Evolutionary conservation across 306 rosid species (phyloP).

Genomic region (Urtica urens): DNA sequence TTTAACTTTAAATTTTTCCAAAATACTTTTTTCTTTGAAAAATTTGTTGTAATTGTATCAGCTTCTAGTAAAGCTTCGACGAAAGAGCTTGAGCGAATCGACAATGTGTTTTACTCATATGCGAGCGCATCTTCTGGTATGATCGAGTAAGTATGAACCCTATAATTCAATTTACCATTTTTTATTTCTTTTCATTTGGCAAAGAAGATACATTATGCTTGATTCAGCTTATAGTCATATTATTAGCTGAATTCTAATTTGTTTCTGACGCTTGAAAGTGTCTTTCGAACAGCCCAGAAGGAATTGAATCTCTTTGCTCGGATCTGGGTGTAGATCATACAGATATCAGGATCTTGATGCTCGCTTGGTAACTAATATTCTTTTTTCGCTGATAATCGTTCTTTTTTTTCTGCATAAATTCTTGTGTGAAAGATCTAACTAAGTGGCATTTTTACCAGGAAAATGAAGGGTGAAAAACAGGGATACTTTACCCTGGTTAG

Average conservation of each 20-base stretch:
- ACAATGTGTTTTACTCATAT: slow-evolving; percentile 52
- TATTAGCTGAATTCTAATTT: not conserved
- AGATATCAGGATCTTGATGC: slow-evolving; percentile 94
- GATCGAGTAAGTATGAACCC: slow-evolving; percentile 77
- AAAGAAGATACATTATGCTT: too few species aligned
- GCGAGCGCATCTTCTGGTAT: slow-evolving; percentile 65
- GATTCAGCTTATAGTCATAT: too few species aligned
- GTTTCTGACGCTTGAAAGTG: too few species aligned
- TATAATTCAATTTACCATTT: not conserved
- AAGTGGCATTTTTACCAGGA: slow-evolving; percentile 55
- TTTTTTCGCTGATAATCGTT: slow-evolving; percentile 9
- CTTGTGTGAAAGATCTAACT: slow-evolving; percentile 29
- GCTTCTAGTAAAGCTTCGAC: slow-evolving; percentile 81
- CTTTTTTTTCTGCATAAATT: slow-evolving; percentile 10
- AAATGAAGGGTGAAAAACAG: slow-evolving; percentile 90
- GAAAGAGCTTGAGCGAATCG: slow-evolving; percentile 79
- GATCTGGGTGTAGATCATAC: slow-evolving; percentile 86
- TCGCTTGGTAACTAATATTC: slow-evolving; percentile 71
- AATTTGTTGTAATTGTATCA: slow-evolving; percentile 20
- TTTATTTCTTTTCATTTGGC: not conserved
- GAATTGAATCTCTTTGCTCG: slow-evolving; percentile 87
- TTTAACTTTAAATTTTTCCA: too few species aligned
- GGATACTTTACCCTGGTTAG: slow-evolving; percentile 92
- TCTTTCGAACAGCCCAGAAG: slow-evolving; percentile 75
- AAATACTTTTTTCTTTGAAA: not conserved